Percentiles rank a stretch among this genome's conserved stretches.
Conservation (phyloP, 2,329 filamentous ascomycete genomes). For the Domatiomyces globalis region DNA sequence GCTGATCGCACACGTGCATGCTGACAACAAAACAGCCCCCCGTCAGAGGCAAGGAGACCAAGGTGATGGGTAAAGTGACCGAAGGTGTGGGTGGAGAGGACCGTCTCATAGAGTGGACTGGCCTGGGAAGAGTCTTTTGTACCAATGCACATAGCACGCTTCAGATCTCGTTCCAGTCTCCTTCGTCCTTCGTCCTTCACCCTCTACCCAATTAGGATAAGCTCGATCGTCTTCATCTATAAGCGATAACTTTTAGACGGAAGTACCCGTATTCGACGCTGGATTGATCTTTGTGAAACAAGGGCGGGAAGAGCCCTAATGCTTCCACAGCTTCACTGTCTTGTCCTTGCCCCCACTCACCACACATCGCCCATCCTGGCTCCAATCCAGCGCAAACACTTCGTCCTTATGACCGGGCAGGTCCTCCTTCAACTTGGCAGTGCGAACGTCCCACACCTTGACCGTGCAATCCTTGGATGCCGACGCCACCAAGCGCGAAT, state of each 20-base stretch:
- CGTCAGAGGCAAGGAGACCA: background rate
- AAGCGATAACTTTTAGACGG: no score
- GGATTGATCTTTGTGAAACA: background rate
- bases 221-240: background rate
- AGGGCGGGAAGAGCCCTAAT: slow-evolving; percentile 28
- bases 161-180: background rate
- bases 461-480: slow-evolving; percentile 84
- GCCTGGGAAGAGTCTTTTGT: slow-evolving; percentile 1
- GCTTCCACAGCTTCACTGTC: slow-evolving; percentile 50
- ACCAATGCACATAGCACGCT: background rate
- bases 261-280: no score
- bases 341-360: slow-evolving; percentile 92
- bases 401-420: slow-evolving; percentile 84
- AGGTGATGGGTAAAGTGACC: background rate
- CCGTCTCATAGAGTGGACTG: slow-evolving; percentile 4
- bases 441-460: slow-evolving; percentile 86
- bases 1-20: background rate
- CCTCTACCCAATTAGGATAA: background rate
- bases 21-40: background rate
- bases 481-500: slow-evolving; percentile 77
- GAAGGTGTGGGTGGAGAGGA: background rate
- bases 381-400: slow-evolving; percentile 92
- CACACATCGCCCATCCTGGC: slow-evolving; percentile 73
- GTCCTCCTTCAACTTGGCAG: slow-evolving; percentile 67
- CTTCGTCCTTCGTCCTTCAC: background rate